Percentiles rank a stretch among this genome's conserved stretches.
Conservation (phyloP, 108 stramenopile species). For the Mayamaea pseudoterrestris region DNA sequence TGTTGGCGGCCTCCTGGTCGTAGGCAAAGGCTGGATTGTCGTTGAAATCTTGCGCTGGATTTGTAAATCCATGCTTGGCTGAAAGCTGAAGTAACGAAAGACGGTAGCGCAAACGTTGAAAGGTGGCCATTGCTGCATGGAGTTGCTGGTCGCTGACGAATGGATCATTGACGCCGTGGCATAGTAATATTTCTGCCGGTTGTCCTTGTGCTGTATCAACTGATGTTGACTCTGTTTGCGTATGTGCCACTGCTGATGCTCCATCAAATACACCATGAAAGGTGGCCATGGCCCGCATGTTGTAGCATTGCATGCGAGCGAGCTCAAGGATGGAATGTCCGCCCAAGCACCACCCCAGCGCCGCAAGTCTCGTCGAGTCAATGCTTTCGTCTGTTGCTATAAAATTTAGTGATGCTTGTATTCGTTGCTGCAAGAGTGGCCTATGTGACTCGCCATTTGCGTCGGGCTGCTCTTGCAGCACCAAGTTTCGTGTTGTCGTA, state of each 20-base stretch:
- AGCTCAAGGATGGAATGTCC: slow-evolving; percentile 53
- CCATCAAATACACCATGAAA: slow-evolving; percentile 67
- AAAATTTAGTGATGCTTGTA: slow-evolving; percentile 13
- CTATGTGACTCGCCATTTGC: slow-evolving; percentile 6
- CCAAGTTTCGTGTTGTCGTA: slow-evolving; percentile 16
- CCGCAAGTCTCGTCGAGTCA: slow-evolving; percentile 26
- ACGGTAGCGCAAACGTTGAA: slow-evolving; percentile 12
- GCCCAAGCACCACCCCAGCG: slow-evolving; percentile 63
- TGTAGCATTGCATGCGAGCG: slow-evolving; percentile 14
- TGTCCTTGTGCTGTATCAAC: not conserved
- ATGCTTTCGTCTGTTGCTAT: slow-evolving; percentile 15
- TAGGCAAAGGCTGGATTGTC: slow-evolving; percentile 44
- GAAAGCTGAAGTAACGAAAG: slow-evolving; percentile 19
- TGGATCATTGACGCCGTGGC: slow-evolving; percentile 54
- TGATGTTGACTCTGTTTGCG: not conserved
- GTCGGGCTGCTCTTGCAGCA: slow-evolving; percentile 31
- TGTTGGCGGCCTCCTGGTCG: slow-evolving; percentile 26
- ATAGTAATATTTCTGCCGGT: slow-evolving; percentile 26
- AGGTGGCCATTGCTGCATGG: slow-evolving; percentile 16
- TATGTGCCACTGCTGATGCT: not conserved
- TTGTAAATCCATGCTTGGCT: slow-evolving; percentile 67
- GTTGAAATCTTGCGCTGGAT: slow-evolving; percentile 67
- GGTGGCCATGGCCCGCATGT: slow-evolving; percentile 27
- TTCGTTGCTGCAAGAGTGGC: slow-evolving; percentile 16
- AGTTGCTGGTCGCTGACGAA: slow-evolving; percentile 31